phyloP scores from a whole-genome alignment of 2,329 filamentous ascomycete species.

The Ophiostoma sp. region DNA sequence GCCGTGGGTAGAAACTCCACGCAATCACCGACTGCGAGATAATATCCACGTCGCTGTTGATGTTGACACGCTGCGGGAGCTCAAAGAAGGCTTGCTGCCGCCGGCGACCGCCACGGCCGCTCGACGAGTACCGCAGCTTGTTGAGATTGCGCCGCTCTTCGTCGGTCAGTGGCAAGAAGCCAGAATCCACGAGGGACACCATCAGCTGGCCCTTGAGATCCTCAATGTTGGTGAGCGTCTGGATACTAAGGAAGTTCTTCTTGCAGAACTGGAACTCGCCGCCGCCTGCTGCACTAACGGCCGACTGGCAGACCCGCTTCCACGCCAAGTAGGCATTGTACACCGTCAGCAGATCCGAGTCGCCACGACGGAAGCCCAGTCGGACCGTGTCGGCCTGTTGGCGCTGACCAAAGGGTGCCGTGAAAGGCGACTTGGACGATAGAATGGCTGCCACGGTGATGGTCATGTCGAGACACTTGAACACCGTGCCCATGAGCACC shows the following conservation, averaged over 20 bases:
- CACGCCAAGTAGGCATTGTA: constrained; percentile 93
- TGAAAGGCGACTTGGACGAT: constrained; percentile 92
- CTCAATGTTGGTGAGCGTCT: constrained; percentile 87
- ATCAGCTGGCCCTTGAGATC: constrained; percentile 92
- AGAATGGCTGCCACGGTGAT: constrained; percentile 90
- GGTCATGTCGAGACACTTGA: constrained; percentile 87
- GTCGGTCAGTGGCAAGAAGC: constrained; percentile 72
- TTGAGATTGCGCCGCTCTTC: constrained; percentile 71
- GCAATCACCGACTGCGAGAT: constrained; percentile 81
- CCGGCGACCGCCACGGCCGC: constrained; percentile 57
- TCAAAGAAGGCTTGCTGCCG: constrained; percentile 73
- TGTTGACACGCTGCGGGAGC: constrained; percentile 73
- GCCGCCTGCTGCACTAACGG: constrained; percentile 49
- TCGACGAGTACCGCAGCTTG: constrained; percentile 62
- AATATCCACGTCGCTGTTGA: constrained; percentile 76
- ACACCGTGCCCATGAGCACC: constrained; percentile 80
- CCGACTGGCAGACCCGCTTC: constrained; percentile 76
- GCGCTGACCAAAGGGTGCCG: constrained; percentile 80
- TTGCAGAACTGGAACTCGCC: constrained; percentile 89
- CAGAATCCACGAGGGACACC: constrained; percentile 80
- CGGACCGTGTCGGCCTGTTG: constrained; percentile 79
- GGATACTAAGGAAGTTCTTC: constrained; percentile 90
- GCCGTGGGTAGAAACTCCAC: constrained; percentile 94
- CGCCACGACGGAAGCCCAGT: constrained; percentile 75
- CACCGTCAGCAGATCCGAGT: constrained; percentile 88